Evolutionary conservation across 129 eudicot genomes (phyloP).

Genomic region (Flaveria bidentis): DNA sequence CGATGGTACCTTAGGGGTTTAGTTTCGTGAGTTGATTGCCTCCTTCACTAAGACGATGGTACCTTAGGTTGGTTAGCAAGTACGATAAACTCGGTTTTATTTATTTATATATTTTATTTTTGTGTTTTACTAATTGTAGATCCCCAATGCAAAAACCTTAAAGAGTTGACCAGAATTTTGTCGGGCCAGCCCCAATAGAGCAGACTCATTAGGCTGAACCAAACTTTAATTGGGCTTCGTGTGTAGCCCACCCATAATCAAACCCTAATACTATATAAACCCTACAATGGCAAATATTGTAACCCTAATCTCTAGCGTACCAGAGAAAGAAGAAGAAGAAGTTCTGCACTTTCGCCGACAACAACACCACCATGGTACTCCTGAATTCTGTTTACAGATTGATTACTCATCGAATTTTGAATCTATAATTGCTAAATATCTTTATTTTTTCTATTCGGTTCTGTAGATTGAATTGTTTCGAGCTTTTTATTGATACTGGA

Average conservation of each 20-base stretch:
- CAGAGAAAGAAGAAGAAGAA: neutral
- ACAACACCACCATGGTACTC: neutral
- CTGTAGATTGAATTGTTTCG: neutral
- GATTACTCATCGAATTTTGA: neutral
- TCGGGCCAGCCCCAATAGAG: neutral
- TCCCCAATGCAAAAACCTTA: too few species aligned
- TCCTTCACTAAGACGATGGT: too few species aligned
- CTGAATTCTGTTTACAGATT: neutral
- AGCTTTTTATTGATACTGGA: neutral
- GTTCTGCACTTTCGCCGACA: neutral
- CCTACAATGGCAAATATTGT: neutral
- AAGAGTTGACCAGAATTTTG: too few species aligned
- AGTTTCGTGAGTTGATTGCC: too few species aligned
- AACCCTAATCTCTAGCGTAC: neutral
- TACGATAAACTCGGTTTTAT: too few species aligned
- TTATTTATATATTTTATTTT: too few species aligned
- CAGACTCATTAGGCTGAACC: neutral
- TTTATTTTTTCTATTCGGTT: neutral
- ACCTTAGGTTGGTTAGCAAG: too few species aligned
- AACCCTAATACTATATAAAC: conserved; percentile 13
- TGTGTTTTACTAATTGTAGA: too few species aligned
- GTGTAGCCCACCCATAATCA: neutral
- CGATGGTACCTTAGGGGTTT: too few species aligned
- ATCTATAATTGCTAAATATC: neutral
- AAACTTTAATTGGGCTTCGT: neutral